Base-by-base conservation (phyloP, 352 stramenopile genomes). In the Globisporangium parvum region DNA sequence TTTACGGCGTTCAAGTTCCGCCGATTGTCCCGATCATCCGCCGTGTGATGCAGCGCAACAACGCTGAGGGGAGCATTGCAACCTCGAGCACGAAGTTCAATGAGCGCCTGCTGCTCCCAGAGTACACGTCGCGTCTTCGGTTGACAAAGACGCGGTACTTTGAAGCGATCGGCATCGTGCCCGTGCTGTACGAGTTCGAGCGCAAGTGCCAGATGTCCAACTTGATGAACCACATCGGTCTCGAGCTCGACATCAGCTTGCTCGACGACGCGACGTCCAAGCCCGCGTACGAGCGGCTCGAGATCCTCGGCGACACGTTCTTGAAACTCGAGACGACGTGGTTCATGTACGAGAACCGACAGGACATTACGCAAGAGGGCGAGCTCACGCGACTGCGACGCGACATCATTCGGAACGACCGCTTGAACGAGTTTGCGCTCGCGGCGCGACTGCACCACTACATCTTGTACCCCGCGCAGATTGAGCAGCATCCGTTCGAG, bases 351-450 rank as follows among this genome's bases (percentile, higher is more conserved):
- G 69, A 92, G 45, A 63, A 82, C 44, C 77, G 80, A 0, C 71
- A 71, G 39, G 82, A 95, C 56, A 80, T 95, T 42, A 58, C 53
- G 1, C 70, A 89, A 49, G 85, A 95, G 66, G 85, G 85, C 14
- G 60, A 77, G 37, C 57, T 95, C 53, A 89, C 82, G 8, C 73
- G 85, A 46, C 55, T 93, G 59, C 82, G 85, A 23, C 71, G 80
- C 17, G 85, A 95, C 40, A 93, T 95, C 39, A 95, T 95, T 56
- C 80, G 85, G 8, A 95, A 95, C 42, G 85, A 93, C 24, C 73
- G 85, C 33, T 66, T 95, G 24, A 88, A 83, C 56, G 60, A 87
- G 48, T 90, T 93, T 52, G 79, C 85, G 15, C 51, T 91, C 18
- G 55, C 67, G 0, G 66, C 70, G 18, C 55, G 69, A 0, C 58